A percentile compares a stretch with the other conserved stretches of the same genome.
Evolutionary conservation across 2,329 filamentous ascomycete species (phyloP).

Genomic region (Penicillium sclerotiorum): DNA sequence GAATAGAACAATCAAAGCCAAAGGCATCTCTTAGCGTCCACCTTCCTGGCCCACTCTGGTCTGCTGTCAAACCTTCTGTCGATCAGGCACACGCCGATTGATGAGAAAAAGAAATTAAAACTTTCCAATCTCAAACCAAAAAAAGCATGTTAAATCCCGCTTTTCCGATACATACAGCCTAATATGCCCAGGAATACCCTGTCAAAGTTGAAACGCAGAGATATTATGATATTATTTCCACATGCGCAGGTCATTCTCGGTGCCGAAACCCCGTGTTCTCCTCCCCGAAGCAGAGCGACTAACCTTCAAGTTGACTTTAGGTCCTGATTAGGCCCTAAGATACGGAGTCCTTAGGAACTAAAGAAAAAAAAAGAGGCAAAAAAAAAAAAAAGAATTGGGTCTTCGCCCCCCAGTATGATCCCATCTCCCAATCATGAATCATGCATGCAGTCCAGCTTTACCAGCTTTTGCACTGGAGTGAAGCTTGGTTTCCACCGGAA

Average conservation of each 20-base stretch:
- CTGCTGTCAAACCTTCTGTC: constrained; percentile 22
- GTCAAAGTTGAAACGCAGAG: not conserved
- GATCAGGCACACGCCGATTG: constrained; percentile 20
- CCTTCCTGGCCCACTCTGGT: constrained; percentile 15
- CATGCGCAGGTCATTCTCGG: not conserved
- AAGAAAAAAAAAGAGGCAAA: too few species aligned
- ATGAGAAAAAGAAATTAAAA: not conserved
- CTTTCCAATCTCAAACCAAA: not conserved
- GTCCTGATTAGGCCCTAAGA: too few species aligned
- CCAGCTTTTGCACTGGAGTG: not conserved
- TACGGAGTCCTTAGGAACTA: too few species aligned
- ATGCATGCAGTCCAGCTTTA: too few species aligned
- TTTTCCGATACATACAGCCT: too few species aligned
- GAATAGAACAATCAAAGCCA: constrained; percentile 14
- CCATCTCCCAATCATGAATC: constrained; percentile 14
- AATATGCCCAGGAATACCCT: too few species aligned
- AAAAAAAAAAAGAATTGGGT: not conserved
- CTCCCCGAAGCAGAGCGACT: not conserved
- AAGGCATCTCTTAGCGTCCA: constrained; percentile 9
- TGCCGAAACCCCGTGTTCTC: not conserved
- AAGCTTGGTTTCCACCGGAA: constrained; percentile 5
- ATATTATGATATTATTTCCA: not conserved
- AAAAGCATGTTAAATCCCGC: not conserved
- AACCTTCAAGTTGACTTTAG: too few species aligned
- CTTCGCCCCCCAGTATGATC: not conserved